A percentile compares a stretch with the other conserved stretches of the same genome.
phyloP scores from a whole-genome alignment of 164 flowering plant genomes.

The Vitis riparia region DNA sequence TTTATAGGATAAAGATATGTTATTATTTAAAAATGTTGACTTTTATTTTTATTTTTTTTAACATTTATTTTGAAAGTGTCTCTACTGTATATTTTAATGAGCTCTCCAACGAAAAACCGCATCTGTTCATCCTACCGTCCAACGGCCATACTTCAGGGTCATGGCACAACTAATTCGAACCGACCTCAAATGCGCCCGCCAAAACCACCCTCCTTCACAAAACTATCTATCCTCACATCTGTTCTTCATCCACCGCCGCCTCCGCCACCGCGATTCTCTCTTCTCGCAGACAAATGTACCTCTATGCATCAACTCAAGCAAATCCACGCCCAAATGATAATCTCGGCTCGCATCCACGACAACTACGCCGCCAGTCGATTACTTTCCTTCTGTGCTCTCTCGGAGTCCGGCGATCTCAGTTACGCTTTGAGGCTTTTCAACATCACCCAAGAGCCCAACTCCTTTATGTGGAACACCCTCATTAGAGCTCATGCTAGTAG shows the following conservation, averaged over 20 bases:
- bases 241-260: conserved; percentile 8
- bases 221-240: conserved; percentile 4
- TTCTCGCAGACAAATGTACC: conserved; percentile 54
- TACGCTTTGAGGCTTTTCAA: conserved; percentile 50
- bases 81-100: no score
- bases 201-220: background rate
- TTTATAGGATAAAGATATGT: no score
- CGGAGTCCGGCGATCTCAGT: conserved; percentile 40
- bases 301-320: conserved; percentile 61
- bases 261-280: conserved; percentile 31
- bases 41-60: no score
- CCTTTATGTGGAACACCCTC: conserved; percentile 69
- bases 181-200: no score
- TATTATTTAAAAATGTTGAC: no score
- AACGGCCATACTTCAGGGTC: background rate
- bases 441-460: conserved; percentile 41
- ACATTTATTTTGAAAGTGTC: no score
- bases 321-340: conserved; percentile 67
- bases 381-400: conserved; percentile 56
- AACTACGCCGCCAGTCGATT: conserved; percentile 65
- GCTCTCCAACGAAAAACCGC: no score
- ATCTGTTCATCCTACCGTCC: no score
- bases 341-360: conserved; percentile 54
- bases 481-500: conserved; percentile 54
- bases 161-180: background rate